A percentile compares a stretch with the other conserved stretches of the same genome.
Conservation (phyloP, 164 flowering plant species). For the Liquidambar formosana region DNA sequence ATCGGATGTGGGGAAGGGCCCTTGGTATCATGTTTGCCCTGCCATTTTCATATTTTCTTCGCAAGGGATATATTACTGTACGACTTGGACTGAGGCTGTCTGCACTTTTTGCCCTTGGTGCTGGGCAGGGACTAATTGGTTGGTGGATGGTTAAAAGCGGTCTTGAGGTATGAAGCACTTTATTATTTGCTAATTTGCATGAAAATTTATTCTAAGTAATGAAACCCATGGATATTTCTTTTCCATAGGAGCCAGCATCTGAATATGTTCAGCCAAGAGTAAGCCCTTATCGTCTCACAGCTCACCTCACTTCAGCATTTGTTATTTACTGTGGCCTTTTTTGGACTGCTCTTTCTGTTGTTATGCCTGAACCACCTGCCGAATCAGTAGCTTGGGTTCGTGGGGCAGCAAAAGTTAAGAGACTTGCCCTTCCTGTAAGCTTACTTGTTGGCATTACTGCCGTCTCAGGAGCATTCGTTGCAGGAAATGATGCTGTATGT, state of each 20-base stretch:
- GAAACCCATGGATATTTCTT: neutral
- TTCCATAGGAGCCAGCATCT: conserved; percentile 22
- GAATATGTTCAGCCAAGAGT: conserved; percentile 82
- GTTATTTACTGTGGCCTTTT: conserved; percentile 82
- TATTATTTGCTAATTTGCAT: neutral
- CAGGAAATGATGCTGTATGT: conserved; percentile 98
- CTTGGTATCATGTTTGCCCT: conserved; percentile 84
- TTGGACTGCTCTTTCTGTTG: conserved; percentile 95
- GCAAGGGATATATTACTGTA: conserved; percentile 76
- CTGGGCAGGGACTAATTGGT: conserved; percentile 96
- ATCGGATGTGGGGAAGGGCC: conserved; percentile 99
- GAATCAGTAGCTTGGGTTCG: conserved; percentile 80
- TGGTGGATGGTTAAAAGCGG: conserved; percentile 99
- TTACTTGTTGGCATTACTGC: conserved; percentile 84
- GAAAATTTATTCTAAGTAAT: neutral
- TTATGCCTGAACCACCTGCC: conserved; percentile 95
- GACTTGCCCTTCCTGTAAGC: conserved; percentile 77
- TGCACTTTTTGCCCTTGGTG: conserved; percentile 92
- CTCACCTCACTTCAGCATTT: conserved; percentile 96
- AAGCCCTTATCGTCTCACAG: conserved; percentile 94
- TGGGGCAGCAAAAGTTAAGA: conserved; percentile 87
- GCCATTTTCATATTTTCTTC: conserved; percentile 85
- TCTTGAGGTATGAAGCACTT: conserved; percentile 55
- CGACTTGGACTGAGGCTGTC: conserved; percentile 80
- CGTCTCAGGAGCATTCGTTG: conserved; percentile 95